Conservation (phyloP, 2,329 filamentous ascomycete species). For the Malbranchea cinnamomea region DNA sequence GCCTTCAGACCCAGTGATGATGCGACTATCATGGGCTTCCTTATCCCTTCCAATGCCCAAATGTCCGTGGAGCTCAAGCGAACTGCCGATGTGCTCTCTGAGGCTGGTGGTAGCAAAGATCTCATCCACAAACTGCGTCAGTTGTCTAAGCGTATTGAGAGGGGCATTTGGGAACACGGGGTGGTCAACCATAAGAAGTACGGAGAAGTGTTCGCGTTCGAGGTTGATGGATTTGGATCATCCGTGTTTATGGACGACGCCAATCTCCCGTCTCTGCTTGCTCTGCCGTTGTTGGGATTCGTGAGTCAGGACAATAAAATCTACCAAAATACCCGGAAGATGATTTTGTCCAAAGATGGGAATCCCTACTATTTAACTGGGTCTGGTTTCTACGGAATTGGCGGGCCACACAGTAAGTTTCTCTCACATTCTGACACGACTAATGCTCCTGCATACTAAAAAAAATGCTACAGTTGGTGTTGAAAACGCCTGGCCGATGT, state of each 20-base stretch:
- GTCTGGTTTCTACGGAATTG: conserved; percentile 67
- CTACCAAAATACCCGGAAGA: conserved; percentile 79
- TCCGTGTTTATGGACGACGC: conserved; percentile 51
- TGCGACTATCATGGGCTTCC: conserved; percentile 82
- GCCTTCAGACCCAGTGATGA: conserved; percentile 94
- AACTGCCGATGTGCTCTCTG: conserved; percentile 53
- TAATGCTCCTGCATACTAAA: conserved; percentile 5
- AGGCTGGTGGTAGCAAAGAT: conserved; percentile 38
- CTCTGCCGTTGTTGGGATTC: conserved; percentile 46
- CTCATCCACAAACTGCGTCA: conserved; percentile 35
- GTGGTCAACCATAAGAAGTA: conserved; percentile 40
- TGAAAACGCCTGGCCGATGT: conserved; percentile 95
- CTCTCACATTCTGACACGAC: too few species aligned
- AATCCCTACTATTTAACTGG: conserved; percentile 87
- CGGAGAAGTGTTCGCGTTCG: conserved; percentile 48
- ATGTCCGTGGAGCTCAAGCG: conserved; percentile 79
- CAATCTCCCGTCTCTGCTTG: conserved; percentile 47
- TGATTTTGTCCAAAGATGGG: conserved; percentile 56
- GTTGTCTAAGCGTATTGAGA: conserved; percentile 50
- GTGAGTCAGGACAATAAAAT: conserved; percentile 44
- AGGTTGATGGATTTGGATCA: conserved; percentile 50
- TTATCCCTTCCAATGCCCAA: conserved; percentile 92
- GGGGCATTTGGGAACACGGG: conserved; percentile 73
- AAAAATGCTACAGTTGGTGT: conserved; percentile 48
- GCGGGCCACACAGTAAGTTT: conserved; percentile 50